Conservation (phyloP, 2,329 filamentous ascomycete genomes). For the Epichloe uncinata region DNA sequence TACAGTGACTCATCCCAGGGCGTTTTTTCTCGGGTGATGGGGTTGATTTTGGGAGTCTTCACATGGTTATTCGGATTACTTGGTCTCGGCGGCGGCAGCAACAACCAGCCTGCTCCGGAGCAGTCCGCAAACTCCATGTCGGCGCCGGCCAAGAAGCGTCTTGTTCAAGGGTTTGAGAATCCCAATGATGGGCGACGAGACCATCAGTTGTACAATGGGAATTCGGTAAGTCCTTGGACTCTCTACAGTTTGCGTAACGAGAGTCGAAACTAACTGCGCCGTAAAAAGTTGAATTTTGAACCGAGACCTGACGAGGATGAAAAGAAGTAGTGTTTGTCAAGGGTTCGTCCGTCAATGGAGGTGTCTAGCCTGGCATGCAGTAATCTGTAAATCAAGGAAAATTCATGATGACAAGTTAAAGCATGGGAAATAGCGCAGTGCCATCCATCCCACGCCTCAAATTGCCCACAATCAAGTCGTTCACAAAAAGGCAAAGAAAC, state of each 20-base stretch:
- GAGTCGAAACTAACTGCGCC: background rate
- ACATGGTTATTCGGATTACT: conserved; percentile 23
- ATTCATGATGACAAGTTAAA: too few relatives aligned
- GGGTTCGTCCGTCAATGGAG: background rate
- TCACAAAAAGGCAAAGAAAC: too few relatives aligned
- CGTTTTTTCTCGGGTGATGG: conserved; percentile 18
- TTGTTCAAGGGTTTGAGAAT: conserved; percentile 25
- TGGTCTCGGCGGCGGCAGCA: conserved; percentile 8
- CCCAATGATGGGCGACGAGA: conserved; percentile 40
- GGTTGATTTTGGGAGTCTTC: conserved; percentile 20
- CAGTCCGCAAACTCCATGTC: conserved; percentile 5
- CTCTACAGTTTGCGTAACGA: too few relatives aligned
- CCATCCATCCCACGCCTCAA: too few relatives aligned
- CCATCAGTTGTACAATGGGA: conserved; percentile 80
- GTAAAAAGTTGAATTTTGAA: conserved; percentile 50
- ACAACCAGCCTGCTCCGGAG: background rate
- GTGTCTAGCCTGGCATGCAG: background rate
- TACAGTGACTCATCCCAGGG: conserved; percentile 21
- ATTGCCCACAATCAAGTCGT: too few relatives aligned
- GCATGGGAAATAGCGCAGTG: too few relatives aligned
- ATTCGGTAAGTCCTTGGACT: conserved; percentile 47
- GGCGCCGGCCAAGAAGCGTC: conserved; percentile 12
- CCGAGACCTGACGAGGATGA: conserved; percentile 47
- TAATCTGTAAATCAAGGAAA: background rate
- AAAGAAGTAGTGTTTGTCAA: background rate